These are phyloP conservation scores for Setomelanomma holmii DNA, from an alignment of 2,329 filamentous ascomycete genomes.

Conservation along the genomic window DNA sequence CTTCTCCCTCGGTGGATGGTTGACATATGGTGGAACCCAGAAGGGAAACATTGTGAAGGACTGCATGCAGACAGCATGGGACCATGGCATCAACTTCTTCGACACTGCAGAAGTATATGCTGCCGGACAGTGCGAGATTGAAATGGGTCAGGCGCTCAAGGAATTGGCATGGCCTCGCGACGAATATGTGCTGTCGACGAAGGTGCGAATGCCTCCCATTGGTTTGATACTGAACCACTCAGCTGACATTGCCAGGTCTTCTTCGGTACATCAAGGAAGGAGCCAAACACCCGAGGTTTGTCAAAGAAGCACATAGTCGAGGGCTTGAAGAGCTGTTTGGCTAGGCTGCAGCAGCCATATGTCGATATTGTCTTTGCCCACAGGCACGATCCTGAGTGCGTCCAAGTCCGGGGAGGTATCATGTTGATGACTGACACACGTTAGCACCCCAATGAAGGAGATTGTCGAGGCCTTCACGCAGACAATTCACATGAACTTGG, in stretches of 20 bases:
- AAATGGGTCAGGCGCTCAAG: constrained; percentile 61
- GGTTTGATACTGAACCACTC: background rate
- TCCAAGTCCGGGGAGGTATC: no score
- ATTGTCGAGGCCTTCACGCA: constrained; percentile 65
- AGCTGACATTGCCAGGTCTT: constrained; percentile 50
- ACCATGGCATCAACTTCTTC: constrained; percentile 60
- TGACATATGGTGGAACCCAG: constrained; percentile 59
- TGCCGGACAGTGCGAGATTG: constrained; percentile 67
- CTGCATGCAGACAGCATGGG: constrained; percentile 58
- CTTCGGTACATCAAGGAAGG: constrained; percentile 64
- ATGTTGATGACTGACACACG: background rate
- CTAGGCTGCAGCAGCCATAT: constrained; percentile 69
- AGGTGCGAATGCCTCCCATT: constrained; percentile 13
- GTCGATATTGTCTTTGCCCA: constrained; percentile 71
- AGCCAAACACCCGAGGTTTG: constrained; percentile 61
- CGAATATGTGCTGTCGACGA: constrained; percentile 36
- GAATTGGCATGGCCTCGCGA: constrained; percentile 57
- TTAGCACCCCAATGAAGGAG: constrained; percentile 66
- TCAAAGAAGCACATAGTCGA: constrained; percentile 62
- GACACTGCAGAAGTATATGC: constrained; percentile 62
- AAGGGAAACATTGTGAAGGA: constrained; percentile 58
- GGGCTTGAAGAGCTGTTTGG: constrained; percentile 64
- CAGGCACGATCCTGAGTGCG: constrained; percentile 60
- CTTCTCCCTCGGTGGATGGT: constrained; percentile 56
- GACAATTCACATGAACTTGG: constrained; percentile 62